phyloP scores from a whole-genome alignment of 352 stramenopile species.

The Phytophthora fragariae region DNA sequence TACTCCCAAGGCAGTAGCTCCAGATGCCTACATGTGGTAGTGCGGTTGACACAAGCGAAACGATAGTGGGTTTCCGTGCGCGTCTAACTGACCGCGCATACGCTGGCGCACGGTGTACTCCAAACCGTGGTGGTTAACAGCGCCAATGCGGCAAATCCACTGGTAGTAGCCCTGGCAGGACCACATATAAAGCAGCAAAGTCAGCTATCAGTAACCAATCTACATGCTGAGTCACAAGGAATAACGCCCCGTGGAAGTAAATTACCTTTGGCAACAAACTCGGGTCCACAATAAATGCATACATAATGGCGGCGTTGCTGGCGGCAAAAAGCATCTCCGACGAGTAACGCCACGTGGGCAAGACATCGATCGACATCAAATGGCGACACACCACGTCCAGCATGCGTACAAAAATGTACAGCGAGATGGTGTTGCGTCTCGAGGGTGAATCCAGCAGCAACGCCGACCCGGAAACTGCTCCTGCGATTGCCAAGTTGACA shows the following conservation, averaged over 20 bases:
- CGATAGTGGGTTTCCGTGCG: conserved; percentile 40
- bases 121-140: conserved; percentile 75
- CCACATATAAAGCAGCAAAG: neutral
- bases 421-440: conserved; percentile 72
- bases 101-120: conserved; percentile 75
- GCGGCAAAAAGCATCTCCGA: conserved; percentile 77
- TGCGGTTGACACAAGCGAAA: conserved; percentile 87
- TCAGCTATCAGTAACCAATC: neutral
- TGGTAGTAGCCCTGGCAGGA: conserved; percentile 78
- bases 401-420: conserved; percentile 91
- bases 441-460: conserved; percentile 75
- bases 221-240: neutral
- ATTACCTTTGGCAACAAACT: conserved; percentile 75
- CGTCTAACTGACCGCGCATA: conserved; percentile 58
- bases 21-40: conserved; percentile 76
- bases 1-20: neutral
- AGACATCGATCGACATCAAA: conserved; percentile 55
- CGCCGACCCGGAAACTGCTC: conserved; percentile 67
- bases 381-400: conserved; percentile 83
- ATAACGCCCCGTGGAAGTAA: neutral
- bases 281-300: conserved; percentile 76
- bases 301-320: conserved; percentile 86
- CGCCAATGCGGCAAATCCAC: conserved; percentile 81
- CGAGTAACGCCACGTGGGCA: conserved; percentile 71
- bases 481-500: conserved; percentile 75